Percentiles rank a stretch among this genome's conserved stretches.
These are phyloP conservation scores for Amoeboaphelidium protococcarum DNA, from an alignment of 371 early-diverging fungal genomes.

Conservation along the genomic window DNA sequence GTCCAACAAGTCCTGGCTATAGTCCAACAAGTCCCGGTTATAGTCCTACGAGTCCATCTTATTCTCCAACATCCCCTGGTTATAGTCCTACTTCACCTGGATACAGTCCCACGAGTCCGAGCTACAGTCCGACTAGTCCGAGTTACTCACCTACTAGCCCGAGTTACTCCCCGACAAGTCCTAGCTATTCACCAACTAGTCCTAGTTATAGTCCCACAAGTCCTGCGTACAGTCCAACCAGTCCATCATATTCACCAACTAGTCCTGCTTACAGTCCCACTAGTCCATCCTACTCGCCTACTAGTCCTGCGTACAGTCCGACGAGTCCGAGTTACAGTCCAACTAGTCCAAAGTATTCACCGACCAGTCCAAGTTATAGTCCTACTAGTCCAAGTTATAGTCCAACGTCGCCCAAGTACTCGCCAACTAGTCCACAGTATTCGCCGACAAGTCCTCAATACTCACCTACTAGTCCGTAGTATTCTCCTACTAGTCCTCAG, in stretches of 20 bases:
- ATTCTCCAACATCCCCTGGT: slow-evolving; percentile 21
- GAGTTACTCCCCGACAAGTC: slow-evolving; percentile 42
- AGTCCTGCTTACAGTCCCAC: slow-evolving; percentile 12
- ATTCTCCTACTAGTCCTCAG: slow-evolving; percentile 33
- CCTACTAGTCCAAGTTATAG: slow-evolving; percentile 7
- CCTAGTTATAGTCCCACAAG: slow-evolving; percentile 16
- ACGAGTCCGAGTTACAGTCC: slow-evolving; percentile 7
- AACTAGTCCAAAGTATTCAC: slow-evolving; percentile 7
- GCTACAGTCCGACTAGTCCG: slow-evolving; percentile 42
- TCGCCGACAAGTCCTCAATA: slow-evolving; percentile 30
- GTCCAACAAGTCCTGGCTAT: slow-evolving; percentile 46
- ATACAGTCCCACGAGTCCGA: slow-evolving; percentile 44
- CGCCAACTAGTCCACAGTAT: slow-evolving; percentile 7
- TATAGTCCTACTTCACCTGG: slow-evolving; percentile 43
- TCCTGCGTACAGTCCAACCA: slow-evolving; percentile 16
- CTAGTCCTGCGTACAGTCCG: slow-evolving; percentile 6
- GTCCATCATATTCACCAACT: slow-evolving; percentile 9
- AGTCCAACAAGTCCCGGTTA: slow-evolving; percentile 11
- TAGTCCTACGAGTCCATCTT: slow-evolving; percentile 14
- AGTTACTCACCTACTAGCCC: slow-evolving; percentile 47
- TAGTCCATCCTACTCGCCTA: slow-evolving; percentile 3
- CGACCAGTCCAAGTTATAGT: slow-evolving; percentile 7
- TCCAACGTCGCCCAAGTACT: slow-evolving; percentile 6
- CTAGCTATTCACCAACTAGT: slow-evolving; percentile 20
- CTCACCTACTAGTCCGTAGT: slow-evolving; percentile 52